Conservation (phyloP, 345 rosid species). For the Melastoma malabathricum region DNA sequence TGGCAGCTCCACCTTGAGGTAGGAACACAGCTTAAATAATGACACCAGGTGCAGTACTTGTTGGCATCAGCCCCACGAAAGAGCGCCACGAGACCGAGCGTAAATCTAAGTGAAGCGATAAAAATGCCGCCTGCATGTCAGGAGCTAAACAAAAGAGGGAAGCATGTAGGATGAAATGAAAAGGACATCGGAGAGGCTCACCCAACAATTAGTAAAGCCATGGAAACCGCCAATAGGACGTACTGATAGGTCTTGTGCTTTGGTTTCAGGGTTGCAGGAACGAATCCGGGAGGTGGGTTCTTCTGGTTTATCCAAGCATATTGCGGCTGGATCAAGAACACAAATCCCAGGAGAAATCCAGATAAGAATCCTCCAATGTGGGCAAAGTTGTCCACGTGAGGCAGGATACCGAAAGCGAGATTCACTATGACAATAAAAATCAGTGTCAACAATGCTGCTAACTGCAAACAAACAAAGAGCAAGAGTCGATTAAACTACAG, state of each 20-base stretch:
- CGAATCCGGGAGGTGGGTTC: conserved; percentile 34
- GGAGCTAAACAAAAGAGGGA: background rate
- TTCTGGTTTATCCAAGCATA: conserved; percentile 60
- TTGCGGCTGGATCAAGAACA: conserved; percentile 76
- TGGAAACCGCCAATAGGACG: conserved; percentile 42
- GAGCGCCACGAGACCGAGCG: conserved; percentile 46
- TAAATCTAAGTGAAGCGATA: conserved; percentile 22
- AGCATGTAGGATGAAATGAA: background rate
- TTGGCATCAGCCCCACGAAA: conserved; percentile 52
- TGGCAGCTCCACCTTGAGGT: conserved; percentile 78
- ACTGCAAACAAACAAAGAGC: conserved; percentile 32
- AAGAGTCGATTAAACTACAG: background rate
- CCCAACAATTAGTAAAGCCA: conserved; percentile 40
- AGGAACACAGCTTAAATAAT: conserved; percentile 71
- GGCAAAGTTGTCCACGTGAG: conserved; percentile 96
- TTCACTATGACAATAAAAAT: conserved; percentile 54
- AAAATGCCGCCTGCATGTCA: background rate
- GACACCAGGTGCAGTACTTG: conserved; percentile 80
- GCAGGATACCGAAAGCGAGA: conserved; percentile 76
- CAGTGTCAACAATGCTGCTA: conserved; percentile 79
- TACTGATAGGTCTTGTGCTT: conserved; percentile 77
- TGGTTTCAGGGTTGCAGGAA: conserved; percentile 26
- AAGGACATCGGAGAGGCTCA: conserved; percentile 15
- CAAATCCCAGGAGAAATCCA: conserved; percentile 93
- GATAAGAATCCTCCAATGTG: conserved; percentile 86